A percentile compares a stretch with the other conserved stretches of the same genome.
Conservation (phyloP, 225 moss, liverwort and hornwort genomes). For the Physcomitrium patens region DNA sequence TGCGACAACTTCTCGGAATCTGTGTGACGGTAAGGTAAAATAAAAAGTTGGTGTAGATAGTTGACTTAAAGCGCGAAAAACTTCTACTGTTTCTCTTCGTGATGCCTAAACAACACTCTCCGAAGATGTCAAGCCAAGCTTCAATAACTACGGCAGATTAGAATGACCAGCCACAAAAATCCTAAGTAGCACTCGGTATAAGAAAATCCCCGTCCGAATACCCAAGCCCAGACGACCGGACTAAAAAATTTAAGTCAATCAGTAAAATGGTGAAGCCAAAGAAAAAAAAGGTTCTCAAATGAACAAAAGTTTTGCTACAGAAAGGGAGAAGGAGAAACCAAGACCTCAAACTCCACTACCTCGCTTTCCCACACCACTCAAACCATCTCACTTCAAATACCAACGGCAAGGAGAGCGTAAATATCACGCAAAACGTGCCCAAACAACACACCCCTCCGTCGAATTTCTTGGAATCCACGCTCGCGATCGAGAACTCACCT, state of each 20-base stretch:
- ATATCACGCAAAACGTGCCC: background rate
- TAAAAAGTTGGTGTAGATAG: too few relatives aligned
- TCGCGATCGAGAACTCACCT: conserved; percentile 39
- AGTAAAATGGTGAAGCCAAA: background rate
- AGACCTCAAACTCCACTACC: background rate
- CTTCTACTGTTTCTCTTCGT: too few relatives aligned
- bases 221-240: background rate
- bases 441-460: background rate
- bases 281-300: background rate
- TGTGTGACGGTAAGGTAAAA: too few relatives aligned
- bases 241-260: background rate
- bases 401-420: background rate
- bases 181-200: too few relatives aligned
- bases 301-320: background rate
- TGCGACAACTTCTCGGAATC: too few relatives aligned
- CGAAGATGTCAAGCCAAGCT: too few relatives aligned
- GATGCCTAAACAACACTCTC: too few relatives aligned
- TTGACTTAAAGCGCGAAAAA: too few relatives aligned
- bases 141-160: too few relatives aligned
- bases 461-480: conserved; percentile 25
- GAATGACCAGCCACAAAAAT: too few relatives aligned
- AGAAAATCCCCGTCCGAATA: too few relatives aligned
- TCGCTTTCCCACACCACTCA: background rate
- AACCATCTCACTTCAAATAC: conserved; percentile 3
- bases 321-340: background rate